phyloP scores from a whole-genome alignment of 257 asterid genomes.

The Buddleja alternifolia region DNA sequence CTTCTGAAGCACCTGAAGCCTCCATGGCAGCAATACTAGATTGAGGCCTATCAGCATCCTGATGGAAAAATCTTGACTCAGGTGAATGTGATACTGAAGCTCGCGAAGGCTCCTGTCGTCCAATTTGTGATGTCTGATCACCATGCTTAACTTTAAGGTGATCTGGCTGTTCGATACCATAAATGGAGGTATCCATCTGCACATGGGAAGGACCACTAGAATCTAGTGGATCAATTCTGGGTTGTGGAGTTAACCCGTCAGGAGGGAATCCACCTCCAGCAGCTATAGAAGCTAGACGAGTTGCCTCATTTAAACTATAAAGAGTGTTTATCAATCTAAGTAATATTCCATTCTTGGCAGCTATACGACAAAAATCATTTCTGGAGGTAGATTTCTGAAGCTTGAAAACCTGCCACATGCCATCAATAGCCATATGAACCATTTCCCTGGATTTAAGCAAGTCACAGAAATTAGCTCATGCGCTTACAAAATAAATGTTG shows the following conservation, averaged over 20 bases:
- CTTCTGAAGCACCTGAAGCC: constrained; percentile 42
- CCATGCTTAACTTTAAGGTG: constrained; percentile 67
- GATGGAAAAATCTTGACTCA: constrained; percentile 57
- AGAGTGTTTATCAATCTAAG: constrained; percentile 93
- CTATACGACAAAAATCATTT: constrained; percentile 92
- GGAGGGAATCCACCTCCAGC: constrained; percentile 74
- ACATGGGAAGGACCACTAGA: constrained; percentile 56
- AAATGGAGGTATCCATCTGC: constrained; percentile 56
- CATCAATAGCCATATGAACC: constrained; percentile 99
- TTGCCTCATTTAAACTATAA: constrained; percentile 89
- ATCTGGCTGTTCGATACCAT: constrained; percentile 73
- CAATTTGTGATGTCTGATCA: constrained; percentile 60
- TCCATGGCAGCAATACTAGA: constrained; percentile 40
- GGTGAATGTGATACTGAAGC: constrained; percentile 72
- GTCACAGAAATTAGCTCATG: constrained; percentile 33
- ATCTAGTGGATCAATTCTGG: constrained; percentile 80
- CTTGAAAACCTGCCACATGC: constrained; percentile 99
- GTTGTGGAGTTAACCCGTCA: constrained; percentile 67
- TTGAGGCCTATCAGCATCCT: constrained; percentile 56
- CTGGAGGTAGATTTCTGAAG: constrained; percentile 92
- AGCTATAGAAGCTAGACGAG: constrained; percentile 81
- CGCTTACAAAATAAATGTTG: neutral
- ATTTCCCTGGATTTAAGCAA: constrained; percentile 75
- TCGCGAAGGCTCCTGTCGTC: constrained; percentile 64
- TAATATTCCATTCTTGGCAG: constrained; percentile 91